Evolutionary conservation across 345 rosid genomes (phyloP), one percentile per base, ranked within the genome.

Genomic region (Melastoma malabathricum): DNA sequence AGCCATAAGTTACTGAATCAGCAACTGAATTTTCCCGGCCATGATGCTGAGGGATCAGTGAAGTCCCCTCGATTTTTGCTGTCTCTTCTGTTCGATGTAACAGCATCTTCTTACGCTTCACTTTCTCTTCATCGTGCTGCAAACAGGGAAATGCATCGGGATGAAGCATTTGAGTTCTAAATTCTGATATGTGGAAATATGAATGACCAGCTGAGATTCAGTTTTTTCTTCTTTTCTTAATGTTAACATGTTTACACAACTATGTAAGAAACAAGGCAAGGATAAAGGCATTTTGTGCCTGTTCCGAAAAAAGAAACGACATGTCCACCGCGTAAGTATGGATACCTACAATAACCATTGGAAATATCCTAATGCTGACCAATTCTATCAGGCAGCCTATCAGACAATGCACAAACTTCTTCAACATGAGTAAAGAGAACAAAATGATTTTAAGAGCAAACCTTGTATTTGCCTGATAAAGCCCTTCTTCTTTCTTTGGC

Each of bases 401-500:
- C 15, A 34, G 27, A 22, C 12, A 13, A 9, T 31, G 43, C 25
- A 17, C 8, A 48, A 13, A 38, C 20, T 23, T 50, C 25, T n/a
- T 48, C 3, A 10, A 18, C n/a, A 29, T 1, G 19, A 2, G 5
- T n/a, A 47, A 46, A 47, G 45, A 15, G 14, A 0, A 14, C 16
- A 15, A 23, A 19, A 47, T 16, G 13, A 47, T 34, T 9, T 12
- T 34, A 34, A 34, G 41, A 19, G 49, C 45, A 38, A 54, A 80
- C 87, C 81, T 75, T 72, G 19, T 67, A 64, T 62, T 63, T 71
- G 64, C 41, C 65, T 60, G 70, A 69, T 22, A 65, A 52, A 10
- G 70, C 75, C 67, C 76, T 72, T 44, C 68, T 71, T 51, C 89
- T 80, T 62, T 84, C 98, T 74, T 90, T 90, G 47, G 89, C 84